Evolutionary conservation across 2,329 filamentous ascomycete species (phyloP), one percentile per base, ranked within the genome.

Genomic region (Coniochaeta sp.): DNA sequence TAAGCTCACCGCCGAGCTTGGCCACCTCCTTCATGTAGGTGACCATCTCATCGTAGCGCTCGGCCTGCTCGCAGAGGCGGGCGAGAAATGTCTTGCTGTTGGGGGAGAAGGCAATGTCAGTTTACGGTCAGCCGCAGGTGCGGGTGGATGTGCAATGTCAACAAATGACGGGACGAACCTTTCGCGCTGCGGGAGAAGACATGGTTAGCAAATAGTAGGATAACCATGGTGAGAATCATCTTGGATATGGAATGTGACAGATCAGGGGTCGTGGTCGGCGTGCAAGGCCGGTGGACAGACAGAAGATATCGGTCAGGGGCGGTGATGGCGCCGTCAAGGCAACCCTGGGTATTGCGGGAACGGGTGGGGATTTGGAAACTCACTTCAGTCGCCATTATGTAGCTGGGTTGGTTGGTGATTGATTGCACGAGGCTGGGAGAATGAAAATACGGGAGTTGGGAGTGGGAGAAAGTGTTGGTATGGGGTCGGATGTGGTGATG

Each of bases 31-130:
- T 97, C 94, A 97, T 97, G 81, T 92, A 96, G 71, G 86, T 91
- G 66, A 97, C 92, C 92, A 97, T 97, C 79, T 97, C 94, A 92
- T 99, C 92, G 79, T 99, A 99, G 72, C 92, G 92, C 84, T 97
- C 94, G 72, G 94, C 94, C 86, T 99, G 94, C 89, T 97, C 94
- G 83, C 94, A 97, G 72, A 99, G 91, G 80, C 94, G 87, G 76
- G 94, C 94, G 75, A 97, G 90, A 83, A 97, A 97, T 71, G 94
- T 97, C 87, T 97, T 97, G 87, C 91, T 96, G 73, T 71, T n/a
- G 63, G 50, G 12, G 16, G 14, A 26, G 28, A 4, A 30, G 33
- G 52, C 35, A 28, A 20, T 52, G 67, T 77, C 62, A 76, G 67
- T 65, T 18, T 32, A 9, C 12, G 24, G 47, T 35, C 47, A 35